Evolutionary conservation across 305 asterid species (phyloP).

Genomic region (Ruellia speciosa): DNA sequence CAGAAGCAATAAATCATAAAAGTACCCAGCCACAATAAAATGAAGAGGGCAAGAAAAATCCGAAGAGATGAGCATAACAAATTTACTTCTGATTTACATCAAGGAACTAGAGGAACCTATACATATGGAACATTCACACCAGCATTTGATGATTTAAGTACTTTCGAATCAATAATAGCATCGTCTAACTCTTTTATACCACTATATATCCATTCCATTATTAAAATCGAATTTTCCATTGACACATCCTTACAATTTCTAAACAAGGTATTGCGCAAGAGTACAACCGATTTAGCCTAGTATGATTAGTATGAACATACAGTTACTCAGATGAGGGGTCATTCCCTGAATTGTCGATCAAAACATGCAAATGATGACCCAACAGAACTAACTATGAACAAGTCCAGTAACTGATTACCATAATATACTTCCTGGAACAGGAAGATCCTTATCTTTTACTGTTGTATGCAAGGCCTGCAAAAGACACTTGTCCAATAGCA

Average conservation of each 20-base stretch:
- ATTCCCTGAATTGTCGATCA: slow-evolving; percentile 3
- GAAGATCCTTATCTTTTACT: slow-evolving; percentile 77
- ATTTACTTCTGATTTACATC: neutral
- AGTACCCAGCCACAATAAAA: slow-evolving; percentile 2
- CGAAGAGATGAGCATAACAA: neutral
- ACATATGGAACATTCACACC: slow-evolving; percentile 3
- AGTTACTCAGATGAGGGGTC: neutral
- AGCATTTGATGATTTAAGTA: neutral
- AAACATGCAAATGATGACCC: slow-evolving; percentile 13
- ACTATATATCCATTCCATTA: no score
- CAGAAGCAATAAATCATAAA: neutral
- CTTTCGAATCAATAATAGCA: no score
- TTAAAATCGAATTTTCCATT: no score
- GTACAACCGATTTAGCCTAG: no score
- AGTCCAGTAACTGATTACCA: slow-evolving; percentile 42
- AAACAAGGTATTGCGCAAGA: no score
- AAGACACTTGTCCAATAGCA: slow-evolving; percentile 75
- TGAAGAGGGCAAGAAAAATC: slow-evolving; percentile 1
- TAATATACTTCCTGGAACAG: slow-evolving; percentile 79
- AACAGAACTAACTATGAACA: slow-evolving; percentile 13
- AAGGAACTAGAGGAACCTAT: neutral
- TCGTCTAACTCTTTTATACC: no score
- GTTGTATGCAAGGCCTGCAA: slow-evolving; percentile 81
- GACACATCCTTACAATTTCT: no score
- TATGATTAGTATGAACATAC: no score